A percentile compares a stretch with the other conserved stretches of the same genome.
These are phyloP conservation scores for Citrullus colocynthis DNA, from an alignment of 306 rosid species.

Conservation along the genomic window DNA sequence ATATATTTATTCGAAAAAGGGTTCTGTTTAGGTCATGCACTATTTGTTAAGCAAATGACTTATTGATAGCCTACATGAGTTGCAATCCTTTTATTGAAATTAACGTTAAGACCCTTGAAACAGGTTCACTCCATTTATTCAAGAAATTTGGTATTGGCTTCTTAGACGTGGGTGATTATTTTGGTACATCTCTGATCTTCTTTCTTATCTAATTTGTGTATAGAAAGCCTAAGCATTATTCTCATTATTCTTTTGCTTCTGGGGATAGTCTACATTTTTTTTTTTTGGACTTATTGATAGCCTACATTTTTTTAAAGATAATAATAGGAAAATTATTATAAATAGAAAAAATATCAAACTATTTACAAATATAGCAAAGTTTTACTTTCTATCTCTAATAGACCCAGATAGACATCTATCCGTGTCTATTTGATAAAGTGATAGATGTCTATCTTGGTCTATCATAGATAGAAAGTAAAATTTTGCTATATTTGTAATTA, in stretches of 20 bases:
- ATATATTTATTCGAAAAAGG: neutral
- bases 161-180: slow-evolving; percentile 36
- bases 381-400: no score
- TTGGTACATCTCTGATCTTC: slow-evolving; percentile 28
- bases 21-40: neutral
- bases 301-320: no score
- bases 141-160: slow-evolving; percentile 35
- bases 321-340: no score
- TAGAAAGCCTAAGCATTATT: neutral
- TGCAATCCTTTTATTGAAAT: neutral
- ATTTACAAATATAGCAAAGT: no score
- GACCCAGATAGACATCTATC: no score
- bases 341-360: no score
- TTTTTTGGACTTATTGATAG: no score
- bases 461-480: no score
- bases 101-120: slow-evolving; percentile 16
- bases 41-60: neutral
- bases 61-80: neutral
- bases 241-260: neutral
- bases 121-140: slow-evolving; percentile 44
- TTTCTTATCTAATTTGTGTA: neutral
- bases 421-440: no score
- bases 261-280: neutral
- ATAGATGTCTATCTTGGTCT: no score
- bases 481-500: no score